Evolutionary conservation across 2,329 filamentous ascomycete genomes (phyloP).

Genomic region (Exserohilum turcica): DNA sequence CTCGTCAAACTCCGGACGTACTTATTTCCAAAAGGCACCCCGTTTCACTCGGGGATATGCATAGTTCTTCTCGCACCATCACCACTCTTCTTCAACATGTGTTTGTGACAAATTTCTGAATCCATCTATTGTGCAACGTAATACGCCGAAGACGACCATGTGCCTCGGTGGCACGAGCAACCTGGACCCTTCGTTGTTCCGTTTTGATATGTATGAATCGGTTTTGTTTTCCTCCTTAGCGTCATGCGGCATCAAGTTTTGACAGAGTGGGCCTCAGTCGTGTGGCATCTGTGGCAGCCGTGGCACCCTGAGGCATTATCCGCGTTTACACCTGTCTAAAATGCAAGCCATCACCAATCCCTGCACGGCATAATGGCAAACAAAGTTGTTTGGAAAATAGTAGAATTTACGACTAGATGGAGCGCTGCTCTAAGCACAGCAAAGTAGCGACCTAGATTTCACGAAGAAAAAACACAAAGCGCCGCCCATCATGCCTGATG

Average conservation of each 20-base stretch:
- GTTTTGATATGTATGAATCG: not conserved
- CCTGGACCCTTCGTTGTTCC: too few species aligned
- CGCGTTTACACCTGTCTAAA: not conserved
- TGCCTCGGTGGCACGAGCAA: too few species aligned
- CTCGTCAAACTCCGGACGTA: not conserved
- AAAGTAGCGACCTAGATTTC: not conserved
- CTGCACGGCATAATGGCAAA: not conserved
- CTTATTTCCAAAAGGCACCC: not conserved
- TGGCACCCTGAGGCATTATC: too few species aligned
- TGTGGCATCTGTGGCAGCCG: too few species aligned
- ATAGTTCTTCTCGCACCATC: not conserved
- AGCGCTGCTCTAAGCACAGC: conserved; percentile 4
- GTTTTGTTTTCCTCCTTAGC: not conserved
- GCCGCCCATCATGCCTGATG: conserved; percentile 31
- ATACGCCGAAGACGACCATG: not conserved
- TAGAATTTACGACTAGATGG: not conserved
- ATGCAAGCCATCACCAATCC: too few species aligned
- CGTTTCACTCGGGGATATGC: not conserved
- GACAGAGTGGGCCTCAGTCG: not conserved
- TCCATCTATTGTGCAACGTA: not conserved
- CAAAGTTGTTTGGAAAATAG: not conserved
- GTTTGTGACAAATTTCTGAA: not conserved
- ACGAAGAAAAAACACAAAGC: conserved; percentile 1
- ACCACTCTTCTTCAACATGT: not conserved
- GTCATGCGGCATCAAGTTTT: not conserved